These are phyloP conservation scores for Xylariales sp. DNA, from an alignment of 2,329 filamentous ascomycete genomes.

Conservation along the genomic window DNA sequence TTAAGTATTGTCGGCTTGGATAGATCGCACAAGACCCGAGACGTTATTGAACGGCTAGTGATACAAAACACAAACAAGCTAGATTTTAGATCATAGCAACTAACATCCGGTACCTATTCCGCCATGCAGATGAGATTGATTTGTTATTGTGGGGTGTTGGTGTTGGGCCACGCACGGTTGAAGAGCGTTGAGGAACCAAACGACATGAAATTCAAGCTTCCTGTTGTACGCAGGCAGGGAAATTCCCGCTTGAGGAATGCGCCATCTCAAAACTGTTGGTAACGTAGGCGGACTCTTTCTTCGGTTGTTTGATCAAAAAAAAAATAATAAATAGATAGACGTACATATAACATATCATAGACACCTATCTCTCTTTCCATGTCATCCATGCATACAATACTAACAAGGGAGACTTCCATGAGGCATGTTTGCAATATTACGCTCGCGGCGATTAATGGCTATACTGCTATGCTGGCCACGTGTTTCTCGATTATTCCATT, in stretches of 20 bases:
- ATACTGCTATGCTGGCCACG: constrained; percentile 30
- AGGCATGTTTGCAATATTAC: constrained; percentile 13
- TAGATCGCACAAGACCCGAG: constrained; percentile 16
- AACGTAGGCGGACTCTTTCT: background rate
- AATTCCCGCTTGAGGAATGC: constrained; percentile 8
- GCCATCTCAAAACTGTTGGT: background rate
- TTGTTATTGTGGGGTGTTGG: constrained; percentile 4
- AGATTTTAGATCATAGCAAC: constrained; percentile 5
- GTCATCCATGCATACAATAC: constrained; percentile 26
- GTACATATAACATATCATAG: constrained; percentile 11
- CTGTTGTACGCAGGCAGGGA: constrained; percentile 6
- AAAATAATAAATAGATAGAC: constrained; percentile 18
- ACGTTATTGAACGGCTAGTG: constrained; percentile 15
- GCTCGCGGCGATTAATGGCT: constrained; percentile 13
- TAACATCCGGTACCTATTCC: constrained; percentile 5
- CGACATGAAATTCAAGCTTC: constrained; percentile 11
- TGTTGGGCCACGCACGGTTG: constrained; percentile 10
- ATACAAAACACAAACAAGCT: constrained; percentile 13
- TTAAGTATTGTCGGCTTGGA: background rate
- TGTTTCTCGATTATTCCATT: constrained; percentile 32
- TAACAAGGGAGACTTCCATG: constrained; percentile 22
- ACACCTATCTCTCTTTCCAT: constrained; percentile 22
- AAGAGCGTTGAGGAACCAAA: constrained; percentile 5
- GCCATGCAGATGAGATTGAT: constrained; percentile 8
- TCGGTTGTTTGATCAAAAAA: background rate